phyloP scores from a whole-genome alignment of 768 basidiomycete genomes.

The Agaricus sinodeliciosus region DNA sequence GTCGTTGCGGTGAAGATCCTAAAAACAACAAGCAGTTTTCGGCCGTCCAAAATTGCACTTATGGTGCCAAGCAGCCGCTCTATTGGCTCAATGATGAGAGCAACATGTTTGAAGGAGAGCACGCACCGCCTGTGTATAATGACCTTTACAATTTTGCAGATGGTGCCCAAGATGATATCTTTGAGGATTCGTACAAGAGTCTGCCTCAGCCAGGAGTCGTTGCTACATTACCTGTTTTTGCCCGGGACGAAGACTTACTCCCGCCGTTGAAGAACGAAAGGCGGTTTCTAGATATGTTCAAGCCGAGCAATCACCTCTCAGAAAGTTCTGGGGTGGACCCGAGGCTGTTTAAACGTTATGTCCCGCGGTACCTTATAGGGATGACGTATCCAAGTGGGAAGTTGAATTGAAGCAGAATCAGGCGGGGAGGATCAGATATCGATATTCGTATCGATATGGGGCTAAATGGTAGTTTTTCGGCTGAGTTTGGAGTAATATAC shows the following conservation, averaged over 20 bases:
- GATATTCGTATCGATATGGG: neutral
- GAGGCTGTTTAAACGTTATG: conserved; percentile 8
- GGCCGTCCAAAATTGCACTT: conserved; percentile 60
- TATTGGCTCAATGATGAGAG: conserved; percentile 62
- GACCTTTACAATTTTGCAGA: conserved; percentile 65
- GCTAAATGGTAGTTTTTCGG: neutral
- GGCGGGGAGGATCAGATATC: conserved; percentile 10
- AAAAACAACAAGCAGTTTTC: conserved; percentile 34
- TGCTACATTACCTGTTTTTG: conserved; percentile 27
- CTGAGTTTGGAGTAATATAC: no score
- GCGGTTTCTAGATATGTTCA: neutral
- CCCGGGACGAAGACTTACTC: neutral
- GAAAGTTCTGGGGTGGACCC: neutral
- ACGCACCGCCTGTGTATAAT: conserved; percentile 61
- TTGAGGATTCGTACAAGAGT: conserved; percentile 45
- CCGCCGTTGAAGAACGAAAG: neutral
- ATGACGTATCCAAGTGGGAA: conserved; percentile 5
- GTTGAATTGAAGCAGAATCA: neutral
- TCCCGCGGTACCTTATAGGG: conserved; percentile 1
- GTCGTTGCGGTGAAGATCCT: conserved; percentile 59
- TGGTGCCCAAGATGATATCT: conserved; percentile 71
- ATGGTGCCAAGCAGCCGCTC: conserved; percentile 62
- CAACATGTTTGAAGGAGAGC: conserved; percentile 62
- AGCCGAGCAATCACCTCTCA: neutral
- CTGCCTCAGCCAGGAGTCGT: conserved; percentile 39